Conservation (phyloP, 1,284 basidiomycete genomes). For the Malassezia pachydermatis region DNA sequence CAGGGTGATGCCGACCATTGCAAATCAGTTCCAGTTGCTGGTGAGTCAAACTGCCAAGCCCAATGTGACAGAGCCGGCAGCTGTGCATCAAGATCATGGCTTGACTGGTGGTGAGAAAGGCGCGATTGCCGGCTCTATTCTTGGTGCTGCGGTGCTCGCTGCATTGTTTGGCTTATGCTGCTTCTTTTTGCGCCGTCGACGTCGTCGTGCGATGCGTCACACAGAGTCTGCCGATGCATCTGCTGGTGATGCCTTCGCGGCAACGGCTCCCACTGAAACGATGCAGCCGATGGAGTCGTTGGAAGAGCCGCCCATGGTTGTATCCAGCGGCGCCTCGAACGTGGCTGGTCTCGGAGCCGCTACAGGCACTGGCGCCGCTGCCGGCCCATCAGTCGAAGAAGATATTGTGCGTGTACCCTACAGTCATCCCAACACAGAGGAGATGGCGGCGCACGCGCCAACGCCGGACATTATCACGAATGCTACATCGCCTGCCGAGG, state of each 20-base stretch:
- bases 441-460: no score
- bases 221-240: no score
- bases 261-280: neutral
- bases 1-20: neutral
- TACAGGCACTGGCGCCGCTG: no score
- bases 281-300: neutral
- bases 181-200: neutral
- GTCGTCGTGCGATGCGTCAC: neutral
- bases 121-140: conserved; percentile 15
- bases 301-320: neutral
- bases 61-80: neutral
- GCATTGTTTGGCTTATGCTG: neutral
- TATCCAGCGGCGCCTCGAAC: neutral
- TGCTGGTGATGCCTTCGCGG: no score
- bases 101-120: conserved; percentile 8
- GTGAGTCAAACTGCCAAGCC: neutral
- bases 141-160: conserved; percentile 9
- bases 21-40: neutral
- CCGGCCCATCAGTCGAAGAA: no score
- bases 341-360: neutral
- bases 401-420: no score
- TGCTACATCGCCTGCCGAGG: no score
- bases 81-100: neutral
- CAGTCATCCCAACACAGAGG: neutral
- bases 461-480: no score